A percentile compares a stretch with the other conserved stretches of the same genome.
These are phyloP conservation scores for Daphne laureola DNA, from an alignment of 441 rosid genomes.

Conservation along the genomic window DNA sequence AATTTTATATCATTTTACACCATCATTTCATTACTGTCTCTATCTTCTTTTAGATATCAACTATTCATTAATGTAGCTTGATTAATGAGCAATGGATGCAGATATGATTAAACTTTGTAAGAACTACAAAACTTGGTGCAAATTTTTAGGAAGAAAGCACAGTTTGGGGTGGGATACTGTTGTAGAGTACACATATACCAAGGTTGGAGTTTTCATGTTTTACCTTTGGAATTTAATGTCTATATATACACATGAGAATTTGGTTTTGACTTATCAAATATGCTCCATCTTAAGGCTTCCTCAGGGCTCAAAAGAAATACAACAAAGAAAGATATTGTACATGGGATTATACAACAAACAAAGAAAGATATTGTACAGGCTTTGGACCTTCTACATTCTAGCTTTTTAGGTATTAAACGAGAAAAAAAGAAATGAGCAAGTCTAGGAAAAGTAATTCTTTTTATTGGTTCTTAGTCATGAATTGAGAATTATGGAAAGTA, in stretches of 20 bases:
- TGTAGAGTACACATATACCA: neutral
- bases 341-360: constrained; percentile 91
- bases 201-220: too few relatives aligned
- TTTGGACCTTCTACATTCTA: too few relatives aligned
- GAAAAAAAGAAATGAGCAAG: too few relatives aligned
- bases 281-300: constrained; percentile 51
- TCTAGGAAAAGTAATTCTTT: too few relatives aligned
- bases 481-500: too few relatives aligned
- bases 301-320: constrained; percentile 71
- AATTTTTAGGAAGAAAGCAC: constrained; percentile 81
- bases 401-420: too few relatives aligned
- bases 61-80: constrained; percentile 47
- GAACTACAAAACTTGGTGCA: constrained; percentile 90
- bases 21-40: too few relatives aligned
- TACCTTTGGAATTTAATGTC: neutral
- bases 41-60: too few relatives aligned
- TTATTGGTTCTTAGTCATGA: too few relatives aligned
- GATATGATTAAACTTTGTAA: constrained; percentile 69
- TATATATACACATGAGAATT: constrained; percentile 1
- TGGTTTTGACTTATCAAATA: constrained; percentile 1
- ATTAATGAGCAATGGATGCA: constrained; percentile 79
- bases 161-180: constrained; percentile 54
- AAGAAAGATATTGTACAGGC: too few relatives aligned
- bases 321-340: constrained; percentile 81
- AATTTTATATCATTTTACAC: too few relatives aligned